Base-by-base conservation (phyloP, 2,329 filamentous ascomycete species). In the Colletotrichum lentis region DNA sequence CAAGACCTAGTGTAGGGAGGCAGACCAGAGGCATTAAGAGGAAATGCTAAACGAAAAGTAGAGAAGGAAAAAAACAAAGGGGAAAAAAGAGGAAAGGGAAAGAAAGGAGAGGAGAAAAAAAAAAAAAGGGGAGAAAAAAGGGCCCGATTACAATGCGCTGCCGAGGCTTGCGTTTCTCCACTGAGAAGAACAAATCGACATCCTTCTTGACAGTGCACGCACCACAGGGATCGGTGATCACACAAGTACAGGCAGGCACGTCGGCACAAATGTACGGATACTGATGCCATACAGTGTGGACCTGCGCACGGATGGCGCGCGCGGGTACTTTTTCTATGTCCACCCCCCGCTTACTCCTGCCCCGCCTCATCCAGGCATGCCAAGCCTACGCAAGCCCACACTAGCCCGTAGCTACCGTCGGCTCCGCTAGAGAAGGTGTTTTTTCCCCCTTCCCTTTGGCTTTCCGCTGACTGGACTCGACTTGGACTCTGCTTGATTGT, bases 401-500 rank as follows among this genome's bases (percentile, higher is more conserved):
- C 46, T 6, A 20, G 52, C 64, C 64, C 58, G 54, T 52, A 52
- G 59, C 64, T 52, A 53, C 64, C 52, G 60, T 16, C 14, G 46
- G 46, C 44, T 27, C 60, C 64, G 64, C 60, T 47, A 63, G 64
- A 64, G 37, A 67, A 64, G 60, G 64, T 57, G 35, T 35, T 31
- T 31, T 31, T 31, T 31, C 7, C 7, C 27, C 27, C 27, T 31
- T 31, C 27, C 1, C 24, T 14, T n/a, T 22, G 6, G 24, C 24
- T 12, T 56, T 39, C 39, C 47, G 50, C 63, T 66, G 50, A 20
- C 49, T 50, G 37, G 20, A 55, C 27, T 39, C 2, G 24, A 12
- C 20, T 22, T 20, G 27, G 52, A 18, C 16, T 50, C 31, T 22
- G 52, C 37, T 37, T 18, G 50, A 22, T 44, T 37, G 50, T 20